Base-by-base conservation (phyloP, 179 eudicot species). In the Spergularia azorica region DNA sequence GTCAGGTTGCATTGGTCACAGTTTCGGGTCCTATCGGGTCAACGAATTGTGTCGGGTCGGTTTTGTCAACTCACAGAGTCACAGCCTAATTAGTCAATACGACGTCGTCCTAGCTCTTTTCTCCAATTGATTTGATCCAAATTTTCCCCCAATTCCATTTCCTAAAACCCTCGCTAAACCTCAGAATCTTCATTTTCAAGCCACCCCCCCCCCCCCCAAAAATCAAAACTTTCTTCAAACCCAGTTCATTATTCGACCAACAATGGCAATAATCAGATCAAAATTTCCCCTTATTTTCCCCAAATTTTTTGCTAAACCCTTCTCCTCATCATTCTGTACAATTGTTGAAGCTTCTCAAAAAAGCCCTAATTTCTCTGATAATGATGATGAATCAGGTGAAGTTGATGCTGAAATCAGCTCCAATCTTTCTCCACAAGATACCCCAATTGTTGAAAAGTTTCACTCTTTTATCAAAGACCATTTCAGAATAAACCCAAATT, bases 401-500 rank as follows among this genome's bases (percentile, higher is more conserved):
- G 41, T 4, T 52, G 48, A 6, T 62, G 46, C 60, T 46, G 39
- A 38, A 11, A 15, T 60, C 14, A 72, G 18, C 48, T 60, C 77
- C 60, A 72, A 38, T 50, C 67, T 87, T 11, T 80, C 91, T 18
- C 79, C 79, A 16, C 18, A 64, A 41, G 89, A 94, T 69, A 70
- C 80, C 67, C 88, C 67, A 73, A 20, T 89, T 7, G 84, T 84
- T 0, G 84, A 89, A 0, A 80, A 78, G 26, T 65, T 95, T 70
- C 85, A 89, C 77, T 59, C 77, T 20, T 56, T 91, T 3, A 95
- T 95, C 88, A 89, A 86, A 79, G 88, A 84, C 17, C 96, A 92
- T 74, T 81, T 89, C 77, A 90, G 90, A 73, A 86, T 84, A 81
- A 88, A 94, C 88, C 96, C 73, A n/a, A n/a, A n/a, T n/a, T n/a